phyloP scores from a whole-genome alignment of 306 rosid genomes.

The Prunus kanzakura region DNA sequence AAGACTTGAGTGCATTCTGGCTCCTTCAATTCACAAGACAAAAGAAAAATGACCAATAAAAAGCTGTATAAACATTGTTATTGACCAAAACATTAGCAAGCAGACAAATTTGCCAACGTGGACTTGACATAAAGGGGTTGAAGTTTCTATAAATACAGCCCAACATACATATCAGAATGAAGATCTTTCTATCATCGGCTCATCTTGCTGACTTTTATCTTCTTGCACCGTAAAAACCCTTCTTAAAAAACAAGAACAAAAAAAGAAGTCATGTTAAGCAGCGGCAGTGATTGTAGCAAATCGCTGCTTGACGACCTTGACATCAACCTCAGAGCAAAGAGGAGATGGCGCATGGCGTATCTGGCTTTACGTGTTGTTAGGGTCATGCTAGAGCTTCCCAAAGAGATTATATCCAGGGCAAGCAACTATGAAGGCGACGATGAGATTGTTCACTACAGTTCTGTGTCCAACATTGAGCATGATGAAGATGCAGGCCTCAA shows the following conservation, averaged over 20 bases:
- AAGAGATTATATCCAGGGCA: not conserved
- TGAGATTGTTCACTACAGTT: not conserved
- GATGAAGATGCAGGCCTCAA: slow-evolving; percentile 37
- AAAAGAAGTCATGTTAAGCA: slow-evolving; percentile 23
- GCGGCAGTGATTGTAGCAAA: slow-evolving; percentile 5
- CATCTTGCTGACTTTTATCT: not conserved
- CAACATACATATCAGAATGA: not conserved
- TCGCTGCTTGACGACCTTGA: slow-evolving; percentile 25
- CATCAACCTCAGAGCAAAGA: slow-evolving; percentile 22
- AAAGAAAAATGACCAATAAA: no score
- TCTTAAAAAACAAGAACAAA: not conserved
- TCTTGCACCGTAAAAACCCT: not conserved
- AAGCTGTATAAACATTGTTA: not conserved
- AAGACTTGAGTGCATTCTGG: not conserved
- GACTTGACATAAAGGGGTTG: not conserved
- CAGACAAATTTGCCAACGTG: not conserved
- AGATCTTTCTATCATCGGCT: not conserved
- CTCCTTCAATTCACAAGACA: no score
- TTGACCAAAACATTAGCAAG: not conserved
- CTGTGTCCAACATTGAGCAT: not conserved
- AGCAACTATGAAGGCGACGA: not conserved
- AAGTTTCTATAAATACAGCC: not conserved
- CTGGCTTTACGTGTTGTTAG: not conserved
- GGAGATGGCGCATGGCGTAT: slow-evolving; percentile 27
- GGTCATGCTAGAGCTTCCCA: slow-evolving; percentile 17